Base-by-base conservation (phyloP, 2,329 filamentous ascomycete genomes). In the Eutypa lata region DNA sequence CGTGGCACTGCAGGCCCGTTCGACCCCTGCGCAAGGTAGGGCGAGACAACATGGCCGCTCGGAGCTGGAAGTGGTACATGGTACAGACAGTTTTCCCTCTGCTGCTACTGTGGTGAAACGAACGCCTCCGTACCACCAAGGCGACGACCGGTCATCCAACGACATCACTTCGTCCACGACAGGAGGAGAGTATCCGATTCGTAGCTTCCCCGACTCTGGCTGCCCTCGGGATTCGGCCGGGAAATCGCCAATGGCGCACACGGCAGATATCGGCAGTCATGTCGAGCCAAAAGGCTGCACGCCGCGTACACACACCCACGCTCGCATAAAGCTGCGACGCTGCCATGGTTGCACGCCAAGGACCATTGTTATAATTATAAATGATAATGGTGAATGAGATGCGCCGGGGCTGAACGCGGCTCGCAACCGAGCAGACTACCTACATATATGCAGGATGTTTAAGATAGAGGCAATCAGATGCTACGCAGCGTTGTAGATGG, bases 41-140 rank as follows among this genome's bases (percentile, higher is more conserved):
- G 58, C 61, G 60, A 63, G 57, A 62, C 61, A 48, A 58, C 57
- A 61, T 57, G 57, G 56, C 56, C 56, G 21, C 42, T 54, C 57
- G 56, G 59, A 56, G 56, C 53, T 55, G 52, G 52, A 49, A 54
- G 62, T 65, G 33, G 54, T 55, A 65, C 63, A 62, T 49, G 50
- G 49, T 58, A 45, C 42, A 45, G 42, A 45, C 22, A 45, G 60
- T 60, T 58, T 59, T 52, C 54, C 53, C 53, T 53, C 48, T 52
- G 50, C 60, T 61, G 61, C 49, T 53, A 50, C 61, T 62, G 62
- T 54, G 48, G 65, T 66, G 59, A 57, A 56, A 68, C 63, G 60
- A 64, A 62, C 59, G 58, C 61, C 50, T 44, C 48, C 58, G 61
- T 63, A 55, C 55, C 50, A 63, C 60, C 55, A 52, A 57, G 51